Percentiles rank a stretch among this genome's conserved stretches.
These are phyloP conservation scores for Suillus americanus DNA, from an alignment of 768 basidiomycete species.

Conservation along the genomic window DNA sequence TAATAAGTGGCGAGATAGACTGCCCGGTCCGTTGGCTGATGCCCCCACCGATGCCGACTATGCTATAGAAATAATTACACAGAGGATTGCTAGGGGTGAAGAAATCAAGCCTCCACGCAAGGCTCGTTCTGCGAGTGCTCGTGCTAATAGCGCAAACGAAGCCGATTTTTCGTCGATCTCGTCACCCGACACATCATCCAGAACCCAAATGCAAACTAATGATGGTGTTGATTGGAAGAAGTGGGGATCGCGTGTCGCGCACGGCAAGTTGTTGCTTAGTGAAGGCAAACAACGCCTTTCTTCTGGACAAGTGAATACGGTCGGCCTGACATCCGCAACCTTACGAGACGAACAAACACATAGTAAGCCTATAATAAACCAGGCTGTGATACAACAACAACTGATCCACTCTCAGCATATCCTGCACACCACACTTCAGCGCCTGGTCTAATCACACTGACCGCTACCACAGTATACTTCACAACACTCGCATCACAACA, in stretches of 20 bases:
- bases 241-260: conserved; percentile 48
- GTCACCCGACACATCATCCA: not conserved
- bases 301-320: conserved; percentile 33
- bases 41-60: conserved; percentile 70
- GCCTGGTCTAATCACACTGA: conserved; percentile 62
- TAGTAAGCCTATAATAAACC: conserved; percentile 28
- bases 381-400: not conserved
- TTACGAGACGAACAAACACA: conserved; percentile 25
- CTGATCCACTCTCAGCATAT: conserved; percentile 43
- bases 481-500: conserved; percentile 49
- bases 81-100: conserved; percentile 56
- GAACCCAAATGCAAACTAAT: conserved; percentile 6
- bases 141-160: conserved; percentile 16
- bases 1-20: conserved; percentile 27
- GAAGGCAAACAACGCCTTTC: conserved; percentile 42
- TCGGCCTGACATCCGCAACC: not conserved
- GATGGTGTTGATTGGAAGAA: conserved; percentile 53
- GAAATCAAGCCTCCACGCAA: conserved; percentile 39
- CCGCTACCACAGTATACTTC: conserved; percentile 48
- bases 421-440: conserved; percentile 54
- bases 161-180: not conserved
- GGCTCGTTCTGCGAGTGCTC: conserved; percentile 18
- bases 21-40: conserved; percentile 47
- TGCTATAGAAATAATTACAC: conserved; percentile 67
- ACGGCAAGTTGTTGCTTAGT: conserved; percentile 43